These are phyloP conservation scores for Akanthomyces lecanii DNA, from an alignment of 2,329 filamentous ascomycete genomes.

Conservation along the genomic window DNA sequence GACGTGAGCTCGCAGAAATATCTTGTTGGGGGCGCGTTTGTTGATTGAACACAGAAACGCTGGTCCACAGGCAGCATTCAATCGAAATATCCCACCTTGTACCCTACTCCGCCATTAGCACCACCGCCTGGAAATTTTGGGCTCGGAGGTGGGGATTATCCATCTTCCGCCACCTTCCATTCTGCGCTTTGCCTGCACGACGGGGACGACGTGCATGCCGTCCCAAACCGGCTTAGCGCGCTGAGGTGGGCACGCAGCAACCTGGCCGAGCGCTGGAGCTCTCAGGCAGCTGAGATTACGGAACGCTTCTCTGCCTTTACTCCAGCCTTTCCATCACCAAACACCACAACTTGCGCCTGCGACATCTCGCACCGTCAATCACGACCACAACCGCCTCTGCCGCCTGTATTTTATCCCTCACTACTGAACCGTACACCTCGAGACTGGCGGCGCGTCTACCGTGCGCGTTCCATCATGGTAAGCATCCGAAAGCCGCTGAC, in stretches of 20 bases:
- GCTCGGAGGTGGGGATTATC: conserved; percentile 37
- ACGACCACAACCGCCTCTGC: neutral
- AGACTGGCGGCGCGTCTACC: conserved; percentile 22
- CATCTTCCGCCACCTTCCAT: conserved; percentile 31
- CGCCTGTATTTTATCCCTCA: neutral
- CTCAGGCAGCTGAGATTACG: conserved; percentile 40
- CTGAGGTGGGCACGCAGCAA: conserved; percentile 18
- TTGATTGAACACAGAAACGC: conserved; percentile 29
- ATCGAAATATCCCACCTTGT: conserved; percentile 36
- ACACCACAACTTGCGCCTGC: conserved; percentile 21
- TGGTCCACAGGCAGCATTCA: conserved; percentile 30
- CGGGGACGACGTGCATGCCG: conserved; percentile 20
- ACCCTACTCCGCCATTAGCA: conserved; percentile 34
- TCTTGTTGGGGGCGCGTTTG: conserved; percentile 21
- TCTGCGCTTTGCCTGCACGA: conserved; percentile 8
- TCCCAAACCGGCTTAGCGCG: conserved; percentile 24
- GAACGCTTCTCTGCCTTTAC: conserved; percentile 35
- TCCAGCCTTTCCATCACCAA: conserved; percentile 27
- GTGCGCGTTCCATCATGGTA: conserved; percentile 41
- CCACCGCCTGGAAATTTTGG: conserved; percentile 37
- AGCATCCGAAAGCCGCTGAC: conserved; percentile 23
- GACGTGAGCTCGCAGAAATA: conserved; percentile 5
- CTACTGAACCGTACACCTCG: neutral
- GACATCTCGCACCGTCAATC: neutral
- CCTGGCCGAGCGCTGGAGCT: conserved; percentile 32